Evolutionary conservation across 345 rosid genomes (phyloP).

Genomic region (Lepidium aucheri): DNA sequence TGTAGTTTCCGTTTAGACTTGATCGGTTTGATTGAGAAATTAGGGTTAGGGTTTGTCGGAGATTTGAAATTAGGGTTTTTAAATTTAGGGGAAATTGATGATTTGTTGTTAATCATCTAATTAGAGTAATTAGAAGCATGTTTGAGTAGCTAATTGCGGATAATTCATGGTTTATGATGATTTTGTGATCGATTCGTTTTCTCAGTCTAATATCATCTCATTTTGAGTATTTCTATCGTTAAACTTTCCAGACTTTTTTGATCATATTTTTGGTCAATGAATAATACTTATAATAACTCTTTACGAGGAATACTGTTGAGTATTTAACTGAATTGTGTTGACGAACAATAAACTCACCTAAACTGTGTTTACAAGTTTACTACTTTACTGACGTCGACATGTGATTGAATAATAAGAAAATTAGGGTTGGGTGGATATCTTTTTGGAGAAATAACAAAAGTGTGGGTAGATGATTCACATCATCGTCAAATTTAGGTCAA

Average conservation of each 20-base stretch:
- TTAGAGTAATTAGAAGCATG: too few species aligned
- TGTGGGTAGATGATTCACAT: conserved; percentile 17
- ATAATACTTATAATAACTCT: neutral
- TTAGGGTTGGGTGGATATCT: conserved; percentile 6
- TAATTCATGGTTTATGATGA: too few species aligned
- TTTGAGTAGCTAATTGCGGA: too few species aligned
- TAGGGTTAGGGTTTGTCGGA: too few species aligned
- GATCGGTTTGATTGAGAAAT: too few species aligned
- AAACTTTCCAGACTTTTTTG: neutral
- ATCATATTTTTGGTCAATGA: neutral
- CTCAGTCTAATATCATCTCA: too few species aligned
- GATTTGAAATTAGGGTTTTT: too few species aligned
- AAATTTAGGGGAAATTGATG: too few species aligned
- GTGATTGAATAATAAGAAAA: neutral
- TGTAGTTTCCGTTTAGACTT: too few species aligned
- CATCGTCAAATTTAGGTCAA: conserved; percentile 19
- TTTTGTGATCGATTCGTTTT: too few species aligned
- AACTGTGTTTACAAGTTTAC: neutral
- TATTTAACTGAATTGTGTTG: neutral
- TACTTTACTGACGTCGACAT: conserved; percentile 10
- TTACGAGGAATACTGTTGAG: neutral
- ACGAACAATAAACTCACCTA: conserved; percentile 5
- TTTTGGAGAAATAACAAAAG: conserved; percentile 12
- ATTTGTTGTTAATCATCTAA: too few species aligned
- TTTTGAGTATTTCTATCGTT: neutral